Evolutionary conservation across 202 grass and related monocot genomes (phyloP), one percentile per base, ranked within the genome.

Genomic region (Eragrostis tef): DNA sequence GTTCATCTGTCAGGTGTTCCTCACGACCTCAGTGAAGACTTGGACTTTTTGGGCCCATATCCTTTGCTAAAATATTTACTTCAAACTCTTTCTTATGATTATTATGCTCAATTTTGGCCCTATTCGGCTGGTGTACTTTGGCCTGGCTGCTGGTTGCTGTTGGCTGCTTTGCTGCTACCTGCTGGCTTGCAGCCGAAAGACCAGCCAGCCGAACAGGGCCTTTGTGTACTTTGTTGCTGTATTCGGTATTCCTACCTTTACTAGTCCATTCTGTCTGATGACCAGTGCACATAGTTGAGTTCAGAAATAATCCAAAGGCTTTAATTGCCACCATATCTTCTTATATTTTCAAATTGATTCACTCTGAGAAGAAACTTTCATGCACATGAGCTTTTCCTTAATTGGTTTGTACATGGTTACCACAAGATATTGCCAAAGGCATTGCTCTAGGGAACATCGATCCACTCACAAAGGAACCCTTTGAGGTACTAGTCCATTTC

Each of bases 31-130:
- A 79, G 27, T 74, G 92, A 89, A 86, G 94, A 98, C 8, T 88
- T 96, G 87, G 94, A 94, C 58, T 98, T 94, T 98, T 71, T 98
- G 64, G 94, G 94, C 79, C 94, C 94, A 98, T 94, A 98, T 98
- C 94, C 92, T 97, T 97, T 89, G 66, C 71, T 47, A 67, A 58
- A 58, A 81, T 65, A 42, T 61, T 65, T 79, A 64, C 45, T 9
- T 45, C 70, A 84, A 75, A 75, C 51, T 29, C 42, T 49, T 74
- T 26, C 63, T 71, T 78, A 74, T 53, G 31, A 81, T 10, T 76
- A 27, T 10, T 75, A 27, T 49, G 56, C 0, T 11, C 36, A 39
- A 14, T 53, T 70, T 19, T 76, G n/a, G n/a, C n/a, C n/a, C n/a
- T n/a, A n/a, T n/a, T n/a, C n/a, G n/a, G n/a, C n/a, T n/a, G n/a